phyloP scores from a whole-genome alignment of 305 asterid genomes.

The Lippia alba region DNA sequence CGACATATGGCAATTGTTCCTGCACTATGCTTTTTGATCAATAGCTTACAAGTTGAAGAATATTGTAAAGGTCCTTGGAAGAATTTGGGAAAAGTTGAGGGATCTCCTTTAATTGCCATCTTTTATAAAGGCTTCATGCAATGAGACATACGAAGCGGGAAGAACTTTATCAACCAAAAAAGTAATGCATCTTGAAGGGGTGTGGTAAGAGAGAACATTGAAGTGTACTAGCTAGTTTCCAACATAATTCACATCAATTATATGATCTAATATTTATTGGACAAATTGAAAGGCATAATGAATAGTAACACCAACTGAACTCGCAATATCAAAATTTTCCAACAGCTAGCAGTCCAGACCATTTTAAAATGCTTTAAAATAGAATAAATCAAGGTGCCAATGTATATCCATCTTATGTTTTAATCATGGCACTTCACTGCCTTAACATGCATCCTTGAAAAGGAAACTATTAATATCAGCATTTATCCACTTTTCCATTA shows the following conservation, averaged over 20 bases:
- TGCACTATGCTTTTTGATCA: not conserved
- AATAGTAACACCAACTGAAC: too few species aligned
- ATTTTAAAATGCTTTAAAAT: too few species aligned
- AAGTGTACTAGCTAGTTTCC: too few species aligned
- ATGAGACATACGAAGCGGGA: not conserved
- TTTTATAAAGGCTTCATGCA: constrained; percentile 34
- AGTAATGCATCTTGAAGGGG: not conserved
- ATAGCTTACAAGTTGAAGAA: not conserved
- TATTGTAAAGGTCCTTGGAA: not conserved
- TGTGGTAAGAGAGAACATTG: not conserved
- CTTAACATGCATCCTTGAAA: constrained; percentile 5
- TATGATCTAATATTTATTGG: too few species aligned
- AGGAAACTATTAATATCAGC: not conserved
- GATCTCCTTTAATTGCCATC: constrained; percentile 16
- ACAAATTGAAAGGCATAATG: too few species aligned
- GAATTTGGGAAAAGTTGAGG: constrained; percentile 13
- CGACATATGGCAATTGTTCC: not conserved
- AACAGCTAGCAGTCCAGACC: too few species aligned
- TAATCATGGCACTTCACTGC: not conserved
- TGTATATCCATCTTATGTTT: not conserved
- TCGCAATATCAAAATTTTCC: too few species aligned
- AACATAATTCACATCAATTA: too few species aligned
- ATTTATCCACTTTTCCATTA: too few species aligned
- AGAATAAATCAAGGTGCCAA: not conserved
- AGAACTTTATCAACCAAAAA: not conserved